These are phyloP conservation scores for Cryptococcus jaspeensis DNA, from an alignment of 1,284 basidiomycete genomes.

Conservation along the genomic window DNA sequence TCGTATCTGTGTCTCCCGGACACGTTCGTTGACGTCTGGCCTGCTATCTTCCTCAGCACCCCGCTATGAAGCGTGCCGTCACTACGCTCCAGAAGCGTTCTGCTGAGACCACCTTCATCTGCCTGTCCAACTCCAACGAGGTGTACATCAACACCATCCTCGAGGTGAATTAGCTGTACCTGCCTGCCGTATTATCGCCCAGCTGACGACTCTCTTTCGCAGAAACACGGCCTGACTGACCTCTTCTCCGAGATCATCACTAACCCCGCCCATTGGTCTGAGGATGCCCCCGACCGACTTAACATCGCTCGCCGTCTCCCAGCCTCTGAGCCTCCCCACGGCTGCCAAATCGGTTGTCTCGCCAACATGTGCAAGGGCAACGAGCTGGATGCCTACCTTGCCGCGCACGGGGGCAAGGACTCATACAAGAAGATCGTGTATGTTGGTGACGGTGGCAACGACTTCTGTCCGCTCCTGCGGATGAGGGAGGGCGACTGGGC, in stretches of 20 bases:
- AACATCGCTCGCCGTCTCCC: slow-evolving; percentile 74
- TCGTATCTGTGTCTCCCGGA: neutral
- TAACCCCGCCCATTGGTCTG: slow-evolving; percentile 80
- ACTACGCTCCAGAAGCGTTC: slow-evolving; percentile 65
- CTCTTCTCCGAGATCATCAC: slow-evolving; percentile 87
- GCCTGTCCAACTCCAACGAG: slow-evolving; percentile 89
- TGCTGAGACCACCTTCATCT: slow-evolving; percentile 77
- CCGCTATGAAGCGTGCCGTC: slow-evolving; percentile 91
- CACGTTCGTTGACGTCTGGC: no score
- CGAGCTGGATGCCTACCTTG: slow-evolving; percentile 79
- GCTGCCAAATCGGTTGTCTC: slow-evolving; percentile 83
- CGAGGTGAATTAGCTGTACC: slow-evolving; percentile 56
- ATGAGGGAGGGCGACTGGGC: slow-evolving; percentile 63
- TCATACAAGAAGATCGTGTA: slow-evolving; percentile 79
- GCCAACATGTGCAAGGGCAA: slow-evolving; percentile 99
- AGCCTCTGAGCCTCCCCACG: slow-evolving; percentile 74
- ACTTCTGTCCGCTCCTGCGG: slow-evolving; percentile 87
- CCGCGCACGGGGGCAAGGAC: slow-evolving; percentile 60
- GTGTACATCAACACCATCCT: slow-evolving; percentile 90
- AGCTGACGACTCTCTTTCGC: slow-evolving; percentile 6
- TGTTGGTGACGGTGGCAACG: slow-evolving; percentile 92
- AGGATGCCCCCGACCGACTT: slow-evolving; percentile 66
- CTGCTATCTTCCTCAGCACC: slow-evolving; percentile 63
- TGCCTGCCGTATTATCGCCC: neutral
- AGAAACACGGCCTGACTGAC: slow-evolving; percentile 70